These are phyloP conservation scores for Didymella keratinophila DNA, from an alignment of 2,329 filamentous ascomycete genomes.

Conservation along the genomic window DNA sequence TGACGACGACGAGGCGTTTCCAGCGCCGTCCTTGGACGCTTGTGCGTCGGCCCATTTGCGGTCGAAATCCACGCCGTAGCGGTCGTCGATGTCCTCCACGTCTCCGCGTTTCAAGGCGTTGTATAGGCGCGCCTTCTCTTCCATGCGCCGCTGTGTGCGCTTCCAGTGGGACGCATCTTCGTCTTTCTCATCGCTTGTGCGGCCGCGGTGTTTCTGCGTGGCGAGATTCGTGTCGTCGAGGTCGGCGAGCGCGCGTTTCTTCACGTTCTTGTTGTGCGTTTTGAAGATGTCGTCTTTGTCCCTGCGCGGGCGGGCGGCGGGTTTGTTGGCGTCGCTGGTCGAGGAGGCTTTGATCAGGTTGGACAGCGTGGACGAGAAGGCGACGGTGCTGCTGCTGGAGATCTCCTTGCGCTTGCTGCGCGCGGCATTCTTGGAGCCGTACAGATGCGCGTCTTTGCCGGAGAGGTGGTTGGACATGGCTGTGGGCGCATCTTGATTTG, in stretches of 20 bases:
- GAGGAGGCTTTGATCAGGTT: conserved; percentile 70
- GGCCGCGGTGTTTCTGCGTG: conserved; percentile 68
- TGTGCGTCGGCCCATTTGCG: conserved; percentile 86
- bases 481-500: neutral
- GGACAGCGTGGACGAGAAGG: conserved; percentile 88
- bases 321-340: conserved; percentile 47
- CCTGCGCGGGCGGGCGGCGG: conserved; percentile 59
- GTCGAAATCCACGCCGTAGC: conserved; percentile 87
- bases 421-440: conserved; percentile 75
- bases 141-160: conserved; percentile 81
- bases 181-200: conserved; percentile 61
- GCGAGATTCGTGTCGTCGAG: conserved; percentile 61
- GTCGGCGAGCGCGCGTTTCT: conserved; percentile 69
- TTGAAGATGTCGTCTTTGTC: conserved; percentile 74
- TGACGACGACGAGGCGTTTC: conserved; percentile 47
- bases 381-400: conserved; percentile 73
- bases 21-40: conserved; percentile 46
- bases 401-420: conserved; percentile 66
- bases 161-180: conserved; percentile 66
- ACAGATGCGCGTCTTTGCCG: conserved; percentile 71
- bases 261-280: conserved; percentile 67
- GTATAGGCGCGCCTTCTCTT: conserved; percentile 89
- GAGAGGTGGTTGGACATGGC: conserved; percentile 32
- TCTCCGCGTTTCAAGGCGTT: conserved; percentile 91
- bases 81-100: conserved; percentile 67